These are phyloP conservation scores for Fusarium protoensiforme DNA, from an alignment of 2,329 filamentous ascomycete genomes.

Conservation along the genomic window DNA sequence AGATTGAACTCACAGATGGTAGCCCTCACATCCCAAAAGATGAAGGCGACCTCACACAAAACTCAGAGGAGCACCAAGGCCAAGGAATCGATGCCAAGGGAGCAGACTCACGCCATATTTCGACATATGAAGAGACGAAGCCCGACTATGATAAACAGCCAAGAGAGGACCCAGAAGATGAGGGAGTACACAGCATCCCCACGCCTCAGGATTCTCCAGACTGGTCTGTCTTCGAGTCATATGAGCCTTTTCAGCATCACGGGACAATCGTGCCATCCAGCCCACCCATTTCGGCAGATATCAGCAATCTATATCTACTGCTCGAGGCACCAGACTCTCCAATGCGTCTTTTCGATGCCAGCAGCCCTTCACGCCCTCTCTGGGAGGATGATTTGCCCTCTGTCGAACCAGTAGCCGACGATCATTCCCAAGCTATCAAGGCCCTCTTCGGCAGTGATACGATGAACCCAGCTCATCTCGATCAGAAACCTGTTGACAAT, in stretches of 20 bases:
- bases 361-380: background rate
- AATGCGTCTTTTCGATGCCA: background rate
- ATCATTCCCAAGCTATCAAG: background rate
- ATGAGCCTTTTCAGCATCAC: background rate
- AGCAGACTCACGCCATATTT: background rate
- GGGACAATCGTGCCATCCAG: background rate
- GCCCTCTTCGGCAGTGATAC: background rate
- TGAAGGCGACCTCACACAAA: background rate
- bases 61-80: background rate
- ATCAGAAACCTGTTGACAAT: background rate
- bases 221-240: background rate
- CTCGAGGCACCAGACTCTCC: background rate
- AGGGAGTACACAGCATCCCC: background rate
- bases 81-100: background rate
- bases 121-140: background rate
- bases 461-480: background rate
- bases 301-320: background rate
- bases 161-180: background rate
- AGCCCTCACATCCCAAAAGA: background rate
- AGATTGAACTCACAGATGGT: background rate
- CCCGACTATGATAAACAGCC: background rate
- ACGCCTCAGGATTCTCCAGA: background rate
- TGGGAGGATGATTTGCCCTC: background rate
- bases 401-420: background rate
- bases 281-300: background rate